phyloP scores from a whole-genome alignment of 768 basidiomycete species.

The Chalciporus pseudorubinellus region DNA sequence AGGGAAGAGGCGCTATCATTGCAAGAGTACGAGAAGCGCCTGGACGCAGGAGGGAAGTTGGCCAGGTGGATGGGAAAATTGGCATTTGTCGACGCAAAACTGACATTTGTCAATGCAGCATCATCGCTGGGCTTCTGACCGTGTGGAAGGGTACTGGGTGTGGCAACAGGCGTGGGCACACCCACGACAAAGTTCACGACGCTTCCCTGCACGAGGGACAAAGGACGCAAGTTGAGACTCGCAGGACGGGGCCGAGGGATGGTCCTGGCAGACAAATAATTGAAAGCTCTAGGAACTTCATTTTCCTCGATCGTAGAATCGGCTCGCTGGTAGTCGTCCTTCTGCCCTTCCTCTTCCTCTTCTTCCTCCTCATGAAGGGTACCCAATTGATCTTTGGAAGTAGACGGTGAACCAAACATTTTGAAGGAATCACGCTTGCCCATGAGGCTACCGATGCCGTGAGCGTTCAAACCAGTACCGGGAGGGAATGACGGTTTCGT shows the following conservation, averaged over 20 bases:
- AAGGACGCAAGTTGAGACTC: conserved; percentile 63
- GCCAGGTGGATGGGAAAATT: conserved; percentile 5
- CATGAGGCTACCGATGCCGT: conserved; percentile 43
- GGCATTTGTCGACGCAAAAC: background rate
- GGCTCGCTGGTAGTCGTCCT: conserved; percentile 27
- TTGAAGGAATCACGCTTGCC: conserved; percentile 83
- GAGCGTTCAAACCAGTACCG: conserved; percentile 40
- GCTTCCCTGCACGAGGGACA: conserved; percentile 63
- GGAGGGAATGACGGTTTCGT: conserved; percentile 60
- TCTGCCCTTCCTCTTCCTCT: conserved; percentile 83
- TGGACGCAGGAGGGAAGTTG: conserved; percentile 12
- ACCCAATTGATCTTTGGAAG: conserved; percentile 72
- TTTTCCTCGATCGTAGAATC: conserved; percentile 14
- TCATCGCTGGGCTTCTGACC: conserved; percentile 39
- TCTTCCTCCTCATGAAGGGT: conserved; percentile 87
- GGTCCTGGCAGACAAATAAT: conserved; percentile 37
- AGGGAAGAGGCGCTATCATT: conserved; percentile 25
- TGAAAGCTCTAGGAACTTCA: conserved; percentile 25
- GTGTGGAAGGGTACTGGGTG: conserved; percentile 44
- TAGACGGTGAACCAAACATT: conserved; percentile 55
- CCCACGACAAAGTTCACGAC: conserved; percentile 35
- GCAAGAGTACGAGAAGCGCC: conserved; percentile 27
- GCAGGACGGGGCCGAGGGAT: conserved; percentile 61
- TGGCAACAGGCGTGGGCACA: conserved; percentile 54
- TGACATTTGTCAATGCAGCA: conserved; percentile 28